Conservation (phyloP, 1,284 basidiomycete species). For the Microbotryum silenes-acaulis region DNA sequence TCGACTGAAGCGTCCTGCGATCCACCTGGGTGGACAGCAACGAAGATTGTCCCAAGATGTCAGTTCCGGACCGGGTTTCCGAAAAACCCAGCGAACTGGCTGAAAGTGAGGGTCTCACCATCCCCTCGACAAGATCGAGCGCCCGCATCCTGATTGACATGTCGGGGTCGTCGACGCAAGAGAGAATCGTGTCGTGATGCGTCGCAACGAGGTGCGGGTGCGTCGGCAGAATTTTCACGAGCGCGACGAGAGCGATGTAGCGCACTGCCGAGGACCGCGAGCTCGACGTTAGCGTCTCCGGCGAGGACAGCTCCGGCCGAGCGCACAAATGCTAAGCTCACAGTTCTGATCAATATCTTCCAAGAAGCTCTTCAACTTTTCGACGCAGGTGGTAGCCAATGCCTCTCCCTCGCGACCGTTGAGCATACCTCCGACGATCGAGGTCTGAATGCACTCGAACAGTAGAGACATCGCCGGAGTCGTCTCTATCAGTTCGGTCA, state of each 20-base stretch:
- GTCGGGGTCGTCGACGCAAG: constrained; percentile 85
- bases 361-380: constrained; percentile 86
- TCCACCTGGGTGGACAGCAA: constrained; percentile 53
- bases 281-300: constrained; percentile 1
- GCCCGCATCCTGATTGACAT: constrained; percentile 92
- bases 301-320: neutral
- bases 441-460: constrained; percentile 97
- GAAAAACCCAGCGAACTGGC: neutral
- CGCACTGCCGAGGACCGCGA: constrained; percentile 55
- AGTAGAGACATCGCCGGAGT: constrained; percentile 91
- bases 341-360: constrained; percentile 92
- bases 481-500: constrained; percentile 89
- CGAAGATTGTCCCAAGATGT: neutral
- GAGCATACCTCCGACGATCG: constrained; percentile 95
- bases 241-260: constrained; percentile 89
- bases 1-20: constrained; percentile 71
- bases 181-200: constrained; percentile 84
- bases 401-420: constrained; percentile 61
- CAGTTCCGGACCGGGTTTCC: neutral
- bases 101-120: constrained; percentile 52
- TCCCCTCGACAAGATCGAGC: constrained; percentile 83
- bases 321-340: constrained; percentile 39
- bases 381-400: constrained; percentile 79
- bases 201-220: constrained; percentile 85
- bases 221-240: constrained; percentile 90